Conservation (phyloP, 2,329 filamentous ascomycete genomes). For the Aspergillus eucalypticola region DNA sequence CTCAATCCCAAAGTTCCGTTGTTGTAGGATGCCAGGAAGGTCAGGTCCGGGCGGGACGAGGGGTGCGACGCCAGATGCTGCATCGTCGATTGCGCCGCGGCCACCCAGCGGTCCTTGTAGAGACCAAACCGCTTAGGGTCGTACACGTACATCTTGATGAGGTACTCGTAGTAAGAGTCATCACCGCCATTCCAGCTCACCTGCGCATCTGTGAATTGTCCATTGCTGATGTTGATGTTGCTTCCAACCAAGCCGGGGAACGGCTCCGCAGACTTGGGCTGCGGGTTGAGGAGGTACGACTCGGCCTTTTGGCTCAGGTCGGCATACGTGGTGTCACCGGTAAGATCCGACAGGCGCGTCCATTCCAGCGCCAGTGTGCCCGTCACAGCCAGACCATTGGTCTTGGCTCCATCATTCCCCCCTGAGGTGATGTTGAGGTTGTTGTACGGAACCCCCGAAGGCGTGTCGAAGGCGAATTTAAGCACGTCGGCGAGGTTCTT, state of each 20-base stretch:
- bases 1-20: constrained; percentile 37
- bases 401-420: constrained; percentile 51
- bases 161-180: constrained; percentile 85
- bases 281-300: constrained; percentile 67
- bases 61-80: constrained; percentile 70
- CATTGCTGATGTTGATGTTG: constrained; percentile 63
- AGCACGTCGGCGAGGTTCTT: constrained; percentile 69
- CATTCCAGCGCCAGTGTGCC: constrained; percentile 83
- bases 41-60: constrained; percentile 65
- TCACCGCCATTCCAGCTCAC: constrained; percentile 78
- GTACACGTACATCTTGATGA: constrained; percentile 89
- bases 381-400: constrained; percentile 73
- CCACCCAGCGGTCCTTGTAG: constrained; percentile 74
- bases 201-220: constrained; percentile 63
- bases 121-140: constrained; percentile 62
- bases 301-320: constrained; percentile 67
- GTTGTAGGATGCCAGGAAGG: constrained; percentile 56
- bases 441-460: constrained; percentile 73
- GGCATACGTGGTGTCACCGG: constrained; percentile 66
- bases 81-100: constrained; percentile 75
- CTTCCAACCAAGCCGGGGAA: constrained; percentile 76
- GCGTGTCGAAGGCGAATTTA: constrained; percentile 75
- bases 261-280: constrained; percentile 64
- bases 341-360: constrained; percentile 76
- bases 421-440: constrained; percentile 61